Evolutionary conservation across 805 yeast genomes (phyloP).

Genomic region (Pichia cabralensis): DNA sequence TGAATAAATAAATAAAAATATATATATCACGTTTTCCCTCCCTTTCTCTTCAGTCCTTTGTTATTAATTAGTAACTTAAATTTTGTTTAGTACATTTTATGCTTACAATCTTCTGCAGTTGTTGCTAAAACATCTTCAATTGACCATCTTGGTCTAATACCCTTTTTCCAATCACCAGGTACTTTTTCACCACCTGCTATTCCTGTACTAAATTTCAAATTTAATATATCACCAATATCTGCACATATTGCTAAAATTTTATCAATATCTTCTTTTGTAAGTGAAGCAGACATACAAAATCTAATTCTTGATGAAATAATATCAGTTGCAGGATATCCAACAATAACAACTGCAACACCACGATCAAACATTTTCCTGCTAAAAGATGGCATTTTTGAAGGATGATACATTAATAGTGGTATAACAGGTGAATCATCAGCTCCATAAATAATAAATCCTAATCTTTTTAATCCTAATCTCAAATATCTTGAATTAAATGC

Average conservation of each 20-base stretch:
- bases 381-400: constrained; percentile 90
- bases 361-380: constrained; percentile 70
- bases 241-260: constrained; percentile 57
- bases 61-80: neutral
- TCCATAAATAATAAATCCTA: constrained; percentile 92
- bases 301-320: constrained; percentile 82
- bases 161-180: constrained; percentile 46
- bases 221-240: constrained; percentile 68
- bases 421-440: constrained; percentile 95
- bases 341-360: constrained; percentile 90
- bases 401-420: constrained; percentile 79
- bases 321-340: constrained; percentile 97
- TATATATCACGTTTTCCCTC: too few species aligned
- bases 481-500: constrained; percentile 94
- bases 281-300: constrained; percentile 83
- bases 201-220: constrained; percentile 70
- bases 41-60: too few species aligned
- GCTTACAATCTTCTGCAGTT: constrained; percentile 55
- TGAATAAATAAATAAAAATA: too few species aligned
- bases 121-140: constrained; percentile 66
- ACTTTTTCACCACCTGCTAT: constrained; percentile 49
- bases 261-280: constrained; percentile 92
- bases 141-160: constrained; percentile 61
- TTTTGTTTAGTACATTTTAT: constrained; percentile 13
- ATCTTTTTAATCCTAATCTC: constrained; percentile 78